Evolutionary conservation across 306 rosid species (phyloP), one percentile per base, ranked within the genome.

Genomic region (Oemleria cerasiformis): DNA sequence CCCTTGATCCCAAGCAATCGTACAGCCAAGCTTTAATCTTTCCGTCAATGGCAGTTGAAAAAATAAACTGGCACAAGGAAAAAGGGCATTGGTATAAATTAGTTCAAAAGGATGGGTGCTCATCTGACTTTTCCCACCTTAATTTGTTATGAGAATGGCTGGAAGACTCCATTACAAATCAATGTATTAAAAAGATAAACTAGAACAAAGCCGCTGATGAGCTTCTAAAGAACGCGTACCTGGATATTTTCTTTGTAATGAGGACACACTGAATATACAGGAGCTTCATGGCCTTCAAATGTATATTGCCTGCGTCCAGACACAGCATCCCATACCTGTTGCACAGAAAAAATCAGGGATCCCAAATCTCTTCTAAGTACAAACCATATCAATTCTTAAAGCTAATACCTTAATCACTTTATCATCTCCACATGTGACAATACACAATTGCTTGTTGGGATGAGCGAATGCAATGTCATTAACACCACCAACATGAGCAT

Each of bases 241-340:
- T 81, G 85, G 42, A 81, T 81, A 70, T 70, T 77, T 66, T 81
- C 85, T 60, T 81, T 81, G 67, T 64, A 74, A 65, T 77, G 85
- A 67, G 85, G 85, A 30, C 85, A 81, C 42, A 81, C 79, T 36
- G 82, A 81, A 74, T 81, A 81, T 3, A 81, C 85, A 56, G 85
- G 82, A 69, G 85, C 85, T 73, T 81, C 85, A 19, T 81, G 85
- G 68, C 85, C 85, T 74, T 81, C 85, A 77, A 81, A 81, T 57
- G 66, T 56, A 57, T 77, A 77, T 38, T 49, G 79, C 23, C 63
- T 73, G 45, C 79, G 79, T 59, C 85, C 79, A 3, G 63, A 58
- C 58, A 53, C 79, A 59, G 85, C 82, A 73, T 81, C 85, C 82
- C 85, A 81, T 30, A 81, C 85, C 85, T 81, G 78, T 30, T 23